Percentiles rank a stretch among this genome's conserved stretches.
Evolutionary conservation across 2,329 filamentous ascomycete genomes (phyloP).

Genomic region (Blastomyces silverae): DNA sequence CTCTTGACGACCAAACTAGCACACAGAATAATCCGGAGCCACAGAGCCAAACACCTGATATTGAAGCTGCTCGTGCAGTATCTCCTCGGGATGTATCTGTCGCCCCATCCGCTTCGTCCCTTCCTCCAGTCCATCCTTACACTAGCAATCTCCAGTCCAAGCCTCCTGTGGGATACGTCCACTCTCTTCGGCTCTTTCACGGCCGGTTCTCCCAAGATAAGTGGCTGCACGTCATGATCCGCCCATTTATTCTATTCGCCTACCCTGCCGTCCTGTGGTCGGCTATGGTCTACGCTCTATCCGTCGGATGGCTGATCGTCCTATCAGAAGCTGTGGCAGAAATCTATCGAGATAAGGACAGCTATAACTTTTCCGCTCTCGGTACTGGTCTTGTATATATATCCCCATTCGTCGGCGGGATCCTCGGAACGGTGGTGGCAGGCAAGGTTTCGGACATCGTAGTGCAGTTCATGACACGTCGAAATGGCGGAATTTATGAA

Average conservation of each 20-base stretch:
- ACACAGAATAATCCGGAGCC: slow-evolving; percentile 10
- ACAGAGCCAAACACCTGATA: slow-evolving; percentile 21
- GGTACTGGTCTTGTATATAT: slow-evolving; percentile 83
- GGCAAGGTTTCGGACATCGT: slow-evolving; percentile 82
- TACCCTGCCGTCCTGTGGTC: slow-evolving; percentile 92
- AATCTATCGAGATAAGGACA: slow-evolving; percentile 62
- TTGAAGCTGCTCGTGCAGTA: slow-evolving; percentile 27
- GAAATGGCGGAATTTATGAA: slow-evolving; percentile 91
- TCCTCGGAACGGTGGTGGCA: slow-evolving; percentile 85
- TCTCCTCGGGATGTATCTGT: slow-evolving; percentile 30
- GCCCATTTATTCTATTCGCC: slow-evolving; percentile 78
- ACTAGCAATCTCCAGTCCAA: slow-evolving; percentile 62
- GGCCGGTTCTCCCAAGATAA: slow-evolving; percentile 70
- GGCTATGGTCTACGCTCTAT: slow-evolving; percentile 73
- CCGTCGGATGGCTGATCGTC: slow-evolving; percentile 91
- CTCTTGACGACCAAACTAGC: slow-evolving; percentile 14
- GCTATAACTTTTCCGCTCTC: slow-evolving; percentile 74
- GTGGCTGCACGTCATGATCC: slow-evolving; percentile 69
- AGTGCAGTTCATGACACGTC: slow-evolving; percentile 70
- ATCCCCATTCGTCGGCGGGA: slow-evolving; percentile 78
- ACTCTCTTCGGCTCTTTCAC: slow-evolving; percentile 70
- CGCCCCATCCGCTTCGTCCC: slow-evolving; percentile 24
- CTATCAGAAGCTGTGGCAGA: slow-evolving; percentile 79
- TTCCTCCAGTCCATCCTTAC: slow-evolving; percentile 46
- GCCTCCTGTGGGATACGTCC: slow-evolving; percentile 62